Evolutionary conservation across 768 basidiomycete genomes (phyloP).

Genomic region (Rhizopogon roseolus): DNA sequence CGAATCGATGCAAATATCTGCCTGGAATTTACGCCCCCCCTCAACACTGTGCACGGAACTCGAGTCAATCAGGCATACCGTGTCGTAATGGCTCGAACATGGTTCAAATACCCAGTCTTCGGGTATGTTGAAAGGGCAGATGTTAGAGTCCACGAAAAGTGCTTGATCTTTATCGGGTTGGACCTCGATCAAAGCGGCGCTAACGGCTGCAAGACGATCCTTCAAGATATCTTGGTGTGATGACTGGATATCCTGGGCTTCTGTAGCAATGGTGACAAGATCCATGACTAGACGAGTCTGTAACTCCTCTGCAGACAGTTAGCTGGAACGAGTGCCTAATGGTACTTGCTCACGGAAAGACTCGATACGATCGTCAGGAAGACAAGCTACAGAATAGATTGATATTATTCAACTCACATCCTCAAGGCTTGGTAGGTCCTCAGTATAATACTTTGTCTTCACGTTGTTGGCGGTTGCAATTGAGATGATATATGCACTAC

Average conservation of each 20-base stretch:
- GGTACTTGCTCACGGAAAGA: conserved; percentile 52
- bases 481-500: conserved; percentile 53
- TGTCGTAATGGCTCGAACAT: conserved; percentile 70
- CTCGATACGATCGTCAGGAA: conserved; percentile 32
- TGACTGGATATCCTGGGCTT: conserved; percentile 55
- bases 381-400: conserved; percentile 4
- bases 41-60: neutral
- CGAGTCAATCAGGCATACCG: conserved; percentile 35
- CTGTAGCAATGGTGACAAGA: conserved; percentile 49
- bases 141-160: conserved; percentile 69
- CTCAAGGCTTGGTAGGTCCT: conserved; percentile 64
- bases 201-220: conserved; percentile 40
- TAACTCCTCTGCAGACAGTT: conserved; percentile 47
- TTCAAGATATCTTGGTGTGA: conserved; percentile 58
- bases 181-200: conserved; percentile 45
- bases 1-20: conserved; percentile 57
- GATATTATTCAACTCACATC: conserved; percentile 46
- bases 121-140: conserved; percentile 60
- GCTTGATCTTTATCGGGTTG: conserved; percentile 59
- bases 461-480: conserved; percentile 63
- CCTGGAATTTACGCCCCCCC: conserved; percentile 8
- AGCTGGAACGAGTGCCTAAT: neutral
- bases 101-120: conserved; percentile 74
- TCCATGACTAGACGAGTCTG: conserved; percentile 59
- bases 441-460: conserved; percentile 68